Base-by-base conservation (phyloP, 192 early-diverging fungal species). In the Podila clonocystis region DNA sequence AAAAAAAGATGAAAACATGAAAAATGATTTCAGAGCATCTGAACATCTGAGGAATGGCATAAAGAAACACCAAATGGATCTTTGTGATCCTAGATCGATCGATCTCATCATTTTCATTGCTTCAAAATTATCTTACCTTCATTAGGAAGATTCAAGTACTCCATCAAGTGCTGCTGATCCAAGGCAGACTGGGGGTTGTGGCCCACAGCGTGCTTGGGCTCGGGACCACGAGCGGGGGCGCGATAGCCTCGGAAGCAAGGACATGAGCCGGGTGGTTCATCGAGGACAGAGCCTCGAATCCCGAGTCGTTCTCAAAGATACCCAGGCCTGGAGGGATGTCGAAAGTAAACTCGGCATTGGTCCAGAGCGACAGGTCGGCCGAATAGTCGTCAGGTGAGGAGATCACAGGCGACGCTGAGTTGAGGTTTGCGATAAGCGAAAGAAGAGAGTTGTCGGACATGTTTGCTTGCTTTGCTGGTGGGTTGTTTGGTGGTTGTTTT, bases 321-420 rank as follows among this genome's bases (percentile, higher is more conserved):
- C 87, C 85, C n/a, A 83, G 75, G 50, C 87, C 87, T 41, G 87
- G 87, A 38, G 84, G 82, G 20, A 86, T 83, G 73, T 94, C 91
- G n/a, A 90, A 88, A 38, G 86, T 87, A 71, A 92, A 94, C 82
- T 94, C 90, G 28, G 89, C 88, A 64, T 91, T 90, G 52, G 91
- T 82, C 85, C 89, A 94, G 55, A 92, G 83, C 20, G 90, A 85
- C 70, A 92, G 85, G 62, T 92, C 91, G 58, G 90, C 86, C 71
- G 90, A 88, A 50, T 90, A 85, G 72, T 92, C 91, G 64, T 91
- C 86, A 20, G 67, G 77, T 34, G 77, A 80, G 45, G 77, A 80
- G 19, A 80, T 80, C 50, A 72, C 62, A 4, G 77, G 77, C 41
- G 77, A 78, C 55, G 60, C 70, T 11, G 70, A 34, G 62, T 80